phyloP scores from a whole-genome alignment of 1,284 basidiomycete genomes.

The Waitea zeae region DNA sequence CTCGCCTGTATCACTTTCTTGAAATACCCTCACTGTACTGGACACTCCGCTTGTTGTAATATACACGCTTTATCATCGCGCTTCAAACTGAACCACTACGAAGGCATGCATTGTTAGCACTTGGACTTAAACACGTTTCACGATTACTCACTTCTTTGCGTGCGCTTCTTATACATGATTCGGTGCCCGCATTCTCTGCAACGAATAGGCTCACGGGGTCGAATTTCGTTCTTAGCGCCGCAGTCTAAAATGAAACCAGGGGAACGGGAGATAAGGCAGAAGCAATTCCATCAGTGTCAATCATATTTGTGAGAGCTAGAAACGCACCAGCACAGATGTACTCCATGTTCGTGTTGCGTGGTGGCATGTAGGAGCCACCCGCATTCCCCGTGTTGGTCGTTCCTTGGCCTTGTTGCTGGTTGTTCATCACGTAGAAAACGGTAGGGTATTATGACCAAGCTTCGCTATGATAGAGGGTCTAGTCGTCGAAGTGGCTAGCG shows the following conservation, averaged over 20 bases:
- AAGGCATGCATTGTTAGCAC: background rate
- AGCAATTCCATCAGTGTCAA: background rate
- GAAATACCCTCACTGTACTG: background rate
- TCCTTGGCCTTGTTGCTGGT: conserved; percentile 4
- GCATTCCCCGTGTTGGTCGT: conserved; percentile 7
- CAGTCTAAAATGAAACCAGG: conserved; percentile 56
- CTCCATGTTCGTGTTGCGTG: conserved; percentile 42
- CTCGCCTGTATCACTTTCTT: background rate
- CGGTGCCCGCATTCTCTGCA: conserved; percentile 96
- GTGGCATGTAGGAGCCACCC: conserved; percentile 13
- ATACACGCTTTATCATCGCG: conserved; percentile 29
- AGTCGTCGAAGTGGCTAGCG: no score
- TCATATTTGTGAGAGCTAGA: no score
- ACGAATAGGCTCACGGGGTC: conserved; percentile 86
- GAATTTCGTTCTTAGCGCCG: conserved; percentile 85
- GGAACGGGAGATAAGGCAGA: conserved; percentile 6
- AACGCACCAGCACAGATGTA: conserved; percentile 85
- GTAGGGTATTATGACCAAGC: no score
- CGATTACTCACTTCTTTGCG: conserved; percentile 72
- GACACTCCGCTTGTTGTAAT: background rate
- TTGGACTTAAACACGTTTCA: background rate
- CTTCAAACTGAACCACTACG: conserved; percentile 79
- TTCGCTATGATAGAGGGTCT: no score
- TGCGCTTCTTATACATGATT: conserved; percentile 99
- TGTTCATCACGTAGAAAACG: background rate